phyloP scores from a whole-genome alignment of 192 early-diverging fungal species.

The Thoreauomyces humboldtii region DNA sequence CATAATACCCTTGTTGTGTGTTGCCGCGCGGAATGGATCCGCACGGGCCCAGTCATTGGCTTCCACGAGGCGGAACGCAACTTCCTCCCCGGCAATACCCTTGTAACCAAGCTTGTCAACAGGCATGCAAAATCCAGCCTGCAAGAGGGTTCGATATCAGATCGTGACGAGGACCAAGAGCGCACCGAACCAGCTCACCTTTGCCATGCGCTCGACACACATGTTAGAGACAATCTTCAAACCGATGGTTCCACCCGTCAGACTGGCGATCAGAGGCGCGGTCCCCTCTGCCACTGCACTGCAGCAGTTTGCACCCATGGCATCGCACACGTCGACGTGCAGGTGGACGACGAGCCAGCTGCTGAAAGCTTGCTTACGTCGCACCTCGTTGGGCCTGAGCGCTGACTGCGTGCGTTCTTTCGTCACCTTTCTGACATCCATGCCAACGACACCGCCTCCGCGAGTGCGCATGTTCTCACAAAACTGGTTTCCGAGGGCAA shows the following conservation, averaged over 20 bases:
- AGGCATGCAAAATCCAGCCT: constrained; percentile 56
- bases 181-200: no score
- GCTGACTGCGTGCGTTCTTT: not conserved
- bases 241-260: constrained; percentile 58
- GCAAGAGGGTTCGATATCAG: constrained; percentile 6
- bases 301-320: constrained; percentile 77
- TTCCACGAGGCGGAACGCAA: constrained; percentile 65
- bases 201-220: constrained; percentile 59
- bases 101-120: constrained; percentile 64
- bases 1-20: constrained; percentile 82
- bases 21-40: constrained; percentile 70
- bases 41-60: constrained; percentile 68
- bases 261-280: constrained; percentile 54
- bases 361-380: constrained; percentile 1
- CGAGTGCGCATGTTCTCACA: constrained; percentile 62
- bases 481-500: constrained; percentile 59
- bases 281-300: constrained; percentile 68
- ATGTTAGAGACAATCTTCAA: constrained; percentile 71
- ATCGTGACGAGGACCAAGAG: not conserved
- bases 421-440: constrained; percentile 49
- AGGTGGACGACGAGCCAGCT: constrained; percentile 74
- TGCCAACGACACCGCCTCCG: constrained; percentile 63
- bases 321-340: constrained; percentile 74
- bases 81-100: constrained; percentile 54
- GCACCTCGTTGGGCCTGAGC: constrained; percentile 1